phyloP scores from a whole-genome alignment of 805 yeast species.

The Schizosaccharomyces cryophilus region DNA sequence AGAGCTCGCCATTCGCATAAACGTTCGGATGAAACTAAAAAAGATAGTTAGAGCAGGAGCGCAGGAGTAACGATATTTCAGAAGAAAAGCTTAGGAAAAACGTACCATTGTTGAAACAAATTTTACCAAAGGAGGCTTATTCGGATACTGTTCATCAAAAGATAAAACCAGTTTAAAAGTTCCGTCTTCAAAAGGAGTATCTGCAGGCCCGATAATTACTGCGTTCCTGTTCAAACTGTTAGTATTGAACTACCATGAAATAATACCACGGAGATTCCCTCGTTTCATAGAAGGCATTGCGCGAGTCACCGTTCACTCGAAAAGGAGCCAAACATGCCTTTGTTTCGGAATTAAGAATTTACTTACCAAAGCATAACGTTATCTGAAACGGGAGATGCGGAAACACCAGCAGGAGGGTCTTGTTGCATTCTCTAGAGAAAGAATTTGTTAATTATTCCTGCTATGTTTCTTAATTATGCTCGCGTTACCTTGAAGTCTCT shows the following conservation, averaged over 20 bases:
- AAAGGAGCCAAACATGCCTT: neutral
- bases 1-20: slow-evolving; percentile 81
- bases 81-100: neutral
- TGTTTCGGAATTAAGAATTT: neutral
- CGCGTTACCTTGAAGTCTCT: slow-evolving; percentile 68
- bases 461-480: neutral
- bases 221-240: slow-evolving; percentile 36
- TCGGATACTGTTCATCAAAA: slow-evolving; percentile 92
- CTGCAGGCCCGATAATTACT: slow-evolving; percentile 89
- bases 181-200: slow-evolving; percentile 95
- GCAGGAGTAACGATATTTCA: neutral
- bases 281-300: slow-evolving; percentile 2
- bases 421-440: slow-evolving; percentile 62
- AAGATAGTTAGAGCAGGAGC: too few relatives aligned
- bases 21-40: slow-evolving; percentile 77
- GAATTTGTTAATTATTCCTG: neutral
- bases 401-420: slow-evolving; percentile 94
- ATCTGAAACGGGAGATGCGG: slow-evolving; percentile 90
- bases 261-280: too few relatives aligned
- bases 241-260: too few relatives aligned
- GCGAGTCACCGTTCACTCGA: neutral
- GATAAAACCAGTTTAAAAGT: slow-evolving; percentile 68
- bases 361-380: slow-evolving; percentile 73
- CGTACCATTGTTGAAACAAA: slow-evolving; percentile 59
- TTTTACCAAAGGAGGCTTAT: slow-evolving; percentile 83